A percentile compares a stretch with the other conserved stretches of the same genome.
Evolutionary conservation across 768 basidiomycete genomes (phyloP).

Genomic region (Tricholoma bakamatsutake): DNA sequence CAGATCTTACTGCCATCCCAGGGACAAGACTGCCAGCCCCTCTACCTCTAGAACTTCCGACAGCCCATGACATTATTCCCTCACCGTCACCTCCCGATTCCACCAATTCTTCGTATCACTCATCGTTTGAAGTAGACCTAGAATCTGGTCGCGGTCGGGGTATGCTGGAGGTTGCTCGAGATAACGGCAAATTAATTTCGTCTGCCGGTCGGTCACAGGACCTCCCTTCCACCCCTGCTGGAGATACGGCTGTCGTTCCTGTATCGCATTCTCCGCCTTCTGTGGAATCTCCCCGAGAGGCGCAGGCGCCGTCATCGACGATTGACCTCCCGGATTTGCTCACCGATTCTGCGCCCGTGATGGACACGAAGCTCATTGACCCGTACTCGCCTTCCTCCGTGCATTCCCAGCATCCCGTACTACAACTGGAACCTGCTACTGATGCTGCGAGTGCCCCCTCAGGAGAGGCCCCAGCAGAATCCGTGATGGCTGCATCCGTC

Average conservation of each 20-base stretch:
- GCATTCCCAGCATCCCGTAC: constrained; percentile 6
- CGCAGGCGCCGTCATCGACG: constrained; percentile 8
- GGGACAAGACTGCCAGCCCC: constrained; percentile 70
- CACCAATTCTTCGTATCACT: constrained; percentile 39
- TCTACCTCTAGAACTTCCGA: constrained; percentile 64
- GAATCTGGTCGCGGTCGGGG: constrained; percentile 40
- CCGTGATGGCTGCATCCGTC: constrained; percentile 11
- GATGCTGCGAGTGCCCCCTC: background rate
- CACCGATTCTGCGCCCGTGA: constrained; percentile 32
- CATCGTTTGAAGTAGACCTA: constrained; percentile 40
- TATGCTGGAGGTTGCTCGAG: constrained; percentile 29
- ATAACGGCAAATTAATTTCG: constrained; percentile 17
- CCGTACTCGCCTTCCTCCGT: constrained; percentile 18
- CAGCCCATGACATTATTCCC: constrained; percentile 48
- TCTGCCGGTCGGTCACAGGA: constrained; percentile 9
- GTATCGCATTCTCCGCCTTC: background rate
- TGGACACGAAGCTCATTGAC: constrained; percentile 33
- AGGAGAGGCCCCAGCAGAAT: constrained; percentile 1
- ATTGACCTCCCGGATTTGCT: constrained; percentile 46
- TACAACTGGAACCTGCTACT: background rate
- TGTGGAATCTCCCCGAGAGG: background rate
- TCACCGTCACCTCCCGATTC: constrained; percentile 22
- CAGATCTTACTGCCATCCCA: constrained; percentile 47
- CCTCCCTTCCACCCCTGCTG: constrained; percentile 3
- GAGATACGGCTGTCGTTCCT: background rate